Evolutionary conservation across 2,329 filamentous ascomycete species (phyloP), one percentile per base, ranked within the genome.

Genomic region (Blastomyces parvus): DNA sequence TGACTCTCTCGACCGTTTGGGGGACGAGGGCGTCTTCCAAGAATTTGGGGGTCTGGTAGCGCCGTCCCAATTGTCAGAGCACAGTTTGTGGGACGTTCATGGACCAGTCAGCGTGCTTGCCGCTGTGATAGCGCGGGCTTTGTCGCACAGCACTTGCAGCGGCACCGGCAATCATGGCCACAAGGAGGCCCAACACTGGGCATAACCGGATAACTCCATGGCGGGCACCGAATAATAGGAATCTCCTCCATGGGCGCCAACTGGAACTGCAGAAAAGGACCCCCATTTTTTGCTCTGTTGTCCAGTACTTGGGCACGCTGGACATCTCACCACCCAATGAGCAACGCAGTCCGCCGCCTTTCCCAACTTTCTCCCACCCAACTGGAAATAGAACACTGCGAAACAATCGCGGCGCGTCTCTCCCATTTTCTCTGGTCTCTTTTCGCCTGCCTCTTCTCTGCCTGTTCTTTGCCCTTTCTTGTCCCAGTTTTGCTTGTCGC

Each of bases 191-290:
- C 46, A 48, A 25, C n/a, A 25, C 46, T 25, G 46, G 46, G n/a
- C n/a, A 42, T 14, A 17, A 44, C 42, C n/a, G 30, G 30, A 30
- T 9, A 11, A 11, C 38, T n/a, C n/a, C n/a, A n/a, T n/a, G n/a
- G n/a, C n/a, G 9, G 50, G 25, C 25, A 25, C 46, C n/a, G n/a
- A 48, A 25, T 48, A 25, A 48, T 53, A 17, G 25, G 50, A 53
- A 36, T 9, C 22, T 14, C 14, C 27, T 33, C 17, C 33, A 14
- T 14, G 53, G 27, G 62, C 65, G 25, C 60, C 65, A 64, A 38
- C 62, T 50, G 63, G 55, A 36, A 66, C 68, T 53, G 58, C 63
- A n/a, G 46, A 69, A 62, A 63, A 52, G 11, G 38, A 40, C 46
- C 52, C 40, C 14, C 59, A n/a, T 46, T 44, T 66, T 60, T 42